Percentiles rank a stretch among this genome's conserved stretches.
phyloP scores from a whole-genome alignment of 2,329 filamentous ascomycete species.

The Talaromyces marneffei region DNA sequence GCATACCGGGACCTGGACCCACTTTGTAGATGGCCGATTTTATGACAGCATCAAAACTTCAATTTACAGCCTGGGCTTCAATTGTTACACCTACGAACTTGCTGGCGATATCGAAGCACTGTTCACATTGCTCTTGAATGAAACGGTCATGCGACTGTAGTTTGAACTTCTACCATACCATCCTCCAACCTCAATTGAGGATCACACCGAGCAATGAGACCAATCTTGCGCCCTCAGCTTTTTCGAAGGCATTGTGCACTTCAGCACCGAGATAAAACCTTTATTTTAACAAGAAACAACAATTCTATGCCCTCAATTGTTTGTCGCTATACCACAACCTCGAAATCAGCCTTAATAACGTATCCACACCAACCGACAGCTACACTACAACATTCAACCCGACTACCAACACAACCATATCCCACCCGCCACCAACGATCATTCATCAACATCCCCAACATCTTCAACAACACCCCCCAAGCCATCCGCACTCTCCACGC shows the following conservation, averaged over 20 bases:
- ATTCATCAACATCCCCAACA: conserved; percentile 13
- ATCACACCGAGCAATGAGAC: background rate
- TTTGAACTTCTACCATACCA: background rate
- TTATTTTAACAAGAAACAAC: background rate
- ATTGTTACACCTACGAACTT: background rate
- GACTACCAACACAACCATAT: background rate
- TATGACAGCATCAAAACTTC: background rate
- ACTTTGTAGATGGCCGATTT: background rate
- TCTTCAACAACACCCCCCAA: conserved; percentile 22
- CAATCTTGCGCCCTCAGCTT: background rate
- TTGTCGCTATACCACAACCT: background rate
- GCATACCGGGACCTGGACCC: too few species aligned
- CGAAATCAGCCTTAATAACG: background rate
- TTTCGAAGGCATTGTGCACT: background rate
- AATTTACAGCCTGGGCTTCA: background rate
- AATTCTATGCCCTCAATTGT: background rate
- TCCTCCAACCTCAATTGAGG: background rate
- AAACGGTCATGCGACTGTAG: background rate
- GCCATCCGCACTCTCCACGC: conserved; percentile 65
- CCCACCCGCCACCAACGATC: background rate
- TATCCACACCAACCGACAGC: background rate
- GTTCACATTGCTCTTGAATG: too few species aligned
- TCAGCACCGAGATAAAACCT: background rate
- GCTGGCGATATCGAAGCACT: too few species aligned
- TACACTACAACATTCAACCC: background rate